phyloP scores from a whole-genome alignment of 768 basidiomycete genomes.

The Collybia sordida region DNA sequence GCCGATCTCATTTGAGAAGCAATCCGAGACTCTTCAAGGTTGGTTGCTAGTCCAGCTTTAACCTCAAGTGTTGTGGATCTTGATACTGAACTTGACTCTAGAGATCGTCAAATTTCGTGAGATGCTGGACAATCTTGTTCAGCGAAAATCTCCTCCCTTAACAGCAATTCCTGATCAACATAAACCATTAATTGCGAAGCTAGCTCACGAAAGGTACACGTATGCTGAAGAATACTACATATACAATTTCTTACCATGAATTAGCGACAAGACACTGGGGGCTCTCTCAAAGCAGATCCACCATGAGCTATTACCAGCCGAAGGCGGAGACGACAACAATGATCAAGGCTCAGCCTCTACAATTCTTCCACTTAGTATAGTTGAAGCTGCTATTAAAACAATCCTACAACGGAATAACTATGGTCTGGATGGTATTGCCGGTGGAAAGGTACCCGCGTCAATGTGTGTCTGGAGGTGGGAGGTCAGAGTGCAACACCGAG shows the following conservation, averaged over 20 bases:
- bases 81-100: conserved; percentile 25
- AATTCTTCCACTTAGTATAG: conserved; percentile 45
- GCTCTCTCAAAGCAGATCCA: conserved; percentile 70
- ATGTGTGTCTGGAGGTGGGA: conserved; percentile 89
- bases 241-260: conserved; percentile 1
- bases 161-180: conserved; percentile 64
- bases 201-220: conserved; percentile 81
- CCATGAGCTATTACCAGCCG: conserved; percentile 62
- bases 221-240: neutral
- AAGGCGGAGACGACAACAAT: conserved; percentile 55
- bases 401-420: conserved; percentile 77
- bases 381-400: conserved; percentile 66
- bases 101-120: conserved; percentile 78
- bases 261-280: conserved; percentile 70
- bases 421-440: conserved; percentile 58
- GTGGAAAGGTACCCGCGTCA: conserved; percentile 57
- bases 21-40: conserved; percentile 84
- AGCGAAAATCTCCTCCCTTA: conserved; percentile 49
- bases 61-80: neutral
- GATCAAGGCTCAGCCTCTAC: conserved; percentile 33
- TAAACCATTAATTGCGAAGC: conserved; percentile 73
- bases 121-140: conserved; percentile 59
- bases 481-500: conserved; percentile 53
- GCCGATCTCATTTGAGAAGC: conserved; percentile 68
- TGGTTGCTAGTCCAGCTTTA: conserved; percentile 16